These are phyloP conservation scores for Sarocladium oryzae DNA, from an alignment of 2,329 filamentous ascomycete genomes.

Conservation along the genomic window DNA sequence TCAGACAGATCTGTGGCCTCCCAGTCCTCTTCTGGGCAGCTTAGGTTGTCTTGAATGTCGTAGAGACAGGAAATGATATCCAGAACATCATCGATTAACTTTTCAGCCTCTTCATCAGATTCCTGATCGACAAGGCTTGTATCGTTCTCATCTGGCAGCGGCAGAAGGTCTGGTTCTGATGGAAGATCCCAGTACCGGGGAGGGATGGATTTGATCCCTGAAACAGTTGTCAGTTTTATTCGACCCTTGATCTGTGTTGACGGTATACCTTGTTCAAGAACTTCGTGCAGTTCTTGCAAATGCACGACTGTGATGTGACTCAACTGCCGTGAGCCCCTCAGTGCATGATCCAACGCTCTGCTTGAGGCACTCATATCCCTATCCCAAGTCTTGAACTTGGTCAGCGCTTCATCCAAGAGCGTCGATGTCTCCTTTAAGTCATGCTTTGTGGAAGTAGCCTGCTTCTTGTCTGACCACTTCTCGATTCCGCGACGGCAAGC, in stretches of 20 bases:
- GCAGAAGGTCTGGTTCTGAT: not conserved
- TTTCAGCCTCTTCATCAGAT: slow-evolving; percentile 1
- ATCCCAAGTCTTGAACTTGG: slow-evolving; percentile 6
- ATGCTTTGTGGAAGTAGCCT: not conserved
- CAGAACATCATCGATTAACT: not conserved
- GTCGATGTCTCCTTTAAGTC: not conserved
- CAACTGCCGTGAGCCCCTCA: not conserved
- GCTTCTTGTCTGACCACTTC: slow-evolving; percentile 1
- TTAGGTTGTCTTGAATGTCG: slow-evolving; percentile 1
- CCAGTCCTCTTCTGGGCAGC: not conserved
- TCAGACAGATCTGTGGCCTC: not conserved
- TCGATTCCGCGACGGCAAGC: not conserved
- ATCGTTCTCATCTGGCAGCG: not conserved
- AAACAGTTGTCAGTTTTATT: not conserved
- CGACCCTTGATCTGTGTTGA: not conserved
- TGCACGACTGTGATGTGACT: not conserved
- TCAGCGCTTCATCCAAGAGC: not conserved
- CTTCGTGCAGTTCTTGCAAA: not conserved
- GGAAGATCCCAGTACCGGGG: slow-evolving; percentile 2
- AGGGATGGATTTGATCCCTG: not conserved
- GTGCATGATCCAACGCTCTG: not conserved
- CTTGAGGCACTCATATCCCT: slow-evolving; percentile 1
- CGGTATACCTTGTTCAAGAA: not conserved
- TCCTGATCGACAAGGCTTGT: not conserved
- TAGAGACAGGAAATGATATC: not conserved